Percentiles rank a stretch among this genome's conserved stretches.
Conservation (phyloP, 2,329 filamentous ascomycete genomes). For the Gnomoniopsis smithogilvyi region DNA sequence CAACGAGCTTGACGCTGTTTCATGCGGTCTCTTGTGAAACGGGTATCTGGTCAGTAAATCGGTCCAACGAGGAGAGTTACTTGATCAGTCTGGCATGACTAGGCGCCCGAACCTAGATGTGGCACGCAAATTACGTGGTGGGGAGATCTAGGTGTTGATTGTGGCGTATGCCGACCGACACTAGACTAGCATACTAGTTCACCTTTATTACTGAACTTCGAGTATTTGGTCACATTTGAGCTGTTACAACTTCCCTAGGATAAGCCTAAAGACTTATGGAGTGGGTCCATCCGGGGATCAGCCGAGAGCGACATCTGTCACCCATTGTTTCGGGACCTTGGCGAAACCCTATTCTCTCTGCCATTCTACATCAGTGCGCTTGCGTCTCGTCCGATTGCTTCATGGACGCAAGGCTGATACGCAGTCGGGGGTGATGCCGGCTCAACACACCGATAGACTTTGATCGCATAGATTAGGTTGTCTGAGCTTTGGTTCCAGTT, state of each 20-base stretch:
- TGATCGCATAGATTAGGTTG: not conserved
- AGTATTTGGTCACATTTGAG: not conserved
- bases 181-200: no score
- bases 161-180: no score
- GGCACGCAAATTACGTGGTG: no score
- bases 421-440: not conserved
- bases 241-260: not conserved
- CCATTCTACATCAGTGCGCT: not conserved
- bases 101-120: no score
- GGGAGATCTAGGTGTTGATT: no score
- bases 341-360: not conserved
- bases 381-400: not conserved
- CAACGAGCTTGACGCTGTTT: no score
- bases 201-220: no score
- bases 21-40: no score
- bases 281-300: not conserved
- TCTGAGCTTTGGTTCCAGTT: not conserved
- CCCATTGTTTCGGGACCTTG: not conserved
- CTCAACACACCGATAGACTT: not conserved
- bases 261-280: not conserved
- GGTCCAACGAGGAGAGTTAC: no score
- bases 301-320: not conserved
- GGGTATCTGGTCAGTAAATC: no score
- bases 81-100: no score
- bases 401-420: not conserved